Base-by-base conservation (phyloP, 1,284 basidiomycete species). In the Cutaneotrichosporon daszewskae region DNA sequence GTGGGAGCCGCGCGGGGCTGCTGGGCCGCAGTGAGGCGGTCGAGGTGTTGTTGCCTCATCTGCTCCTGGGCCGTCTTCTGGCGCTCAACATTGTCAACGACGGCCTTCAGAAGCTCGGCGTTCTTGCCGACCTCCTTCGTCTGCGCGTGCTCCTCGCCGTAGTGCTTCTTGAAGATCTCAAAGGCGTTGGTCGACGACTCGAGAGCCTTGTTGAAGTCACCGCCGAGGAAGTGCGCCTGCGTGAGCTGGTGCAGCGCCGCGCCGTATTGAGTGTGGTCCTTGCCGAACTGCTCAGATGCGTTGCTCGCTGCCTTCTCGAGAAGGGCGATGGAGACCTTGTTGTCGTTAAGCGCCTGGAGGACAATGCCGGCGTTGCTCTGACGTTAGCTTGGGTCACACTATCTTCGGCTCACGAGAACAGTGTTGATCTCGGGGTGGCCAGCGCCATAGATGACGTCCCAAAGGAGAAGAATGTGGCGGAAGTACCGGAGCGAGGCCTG, bases 361-460 rank as follows among this genome's bases (percentile, higher is more conserved):
- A 71, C 62, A 32, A 69, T 58, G 38, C 69, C 70, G 34, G 64
- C 68, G 49, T 69, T 68, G 40, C 60, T 64, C 59, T 71, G 56
- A 10, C 29, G 32, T 49, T 40, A 53, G 39, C 40, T 38, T 20
- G 6, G 27, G 26, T 50, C 39, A 13, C 9, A 26, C n/a, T n/a
- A 10, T 36, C 1, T 54, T 4, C 53, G 24, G 59, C 74, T 62
- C 37, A 74, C 74, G 42, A 77, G 40, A 43, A 76, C 68, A 40
- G 69, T 71, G 55, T 73, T 68, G 48, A 71, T 63, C 52, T 75
- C 73, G 2, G 76, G 75, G 63, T 78, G 76, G 28, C 70, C 62
- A 11, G 65, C 55, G 24, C 78, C 78, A 57, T 77, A 75, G n/a
- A 77, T 62, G 32, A 76, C 60, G 49, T 72, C 67, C 73, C 74